A percentile compares a stretch with the other conserved stretches of the same genome.
phyloP scores from a whole-genome alignment of 2,329 filamentous ascomycete genomes.

The Plenodomus tracheiphilus region DNA sequence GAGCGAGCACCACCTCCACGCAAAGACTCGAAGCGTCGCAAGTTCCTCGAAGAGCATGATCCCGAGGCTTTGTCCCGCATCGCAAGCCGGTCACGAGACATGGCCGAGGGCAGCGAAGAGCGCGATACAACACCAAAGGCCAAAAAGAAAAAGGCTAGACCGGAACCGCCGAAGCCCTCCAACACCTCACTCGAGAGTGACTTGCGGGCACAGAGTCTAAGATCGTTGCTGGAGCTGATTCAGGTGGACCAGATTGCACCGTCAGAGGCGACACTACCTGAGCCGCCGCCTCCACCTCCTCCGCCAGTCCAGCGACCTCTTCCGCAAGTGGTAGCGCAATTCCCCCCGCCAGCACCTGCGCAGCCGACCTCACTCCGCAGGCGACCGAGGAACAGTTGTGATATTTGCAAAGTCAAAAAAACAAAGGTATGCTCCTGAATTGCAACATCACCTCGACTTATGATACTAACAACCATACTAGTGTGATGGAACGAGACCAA shows the following conservation, averaged over 20 bases:
- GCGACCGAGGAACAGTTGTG: slow-evolving; percentile 38
- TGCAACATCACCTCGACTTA: not conserved
- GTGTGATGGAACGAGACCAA: slow-evolving; percentile 42
- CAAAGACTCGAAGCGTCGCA: slow-evolving; percentile 45
- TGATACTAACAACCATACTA: slow-evolving; percentile 18
- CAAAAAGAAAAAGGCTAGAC: slow-evolving; percentile 33
- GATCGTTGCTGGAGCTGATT: slow-evolving; percentile 43
- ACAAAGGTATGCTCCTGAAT: slow-evolving; percentile 35
- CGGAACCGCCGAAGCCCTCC: slow-evolving; percentile 29
- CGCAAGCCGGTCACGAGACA: slow-evolving; percentile 26
- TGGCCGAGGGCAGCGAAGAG: slow-evolving; percentile 22
- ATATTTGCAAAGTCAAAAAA: slow-evolving; percentile 43
- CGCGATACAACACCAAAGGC: slow-evolving; percentile 14
- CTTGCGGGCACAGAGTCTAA: slow-evolving; percentile 41
- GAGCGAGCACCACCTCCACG: slow-evolving; percentile 48
- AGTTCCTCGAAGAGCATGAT: slow-evolving; percentile 40
- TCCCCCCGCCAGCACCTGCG: slow-evolving; percentile 7
- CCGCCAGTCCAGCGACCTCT: slow-evolving; percentile 4
- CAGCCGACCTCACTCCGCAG: slow-evolving; percentile 16
- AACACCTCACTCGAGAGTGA: slow-evolving; percentile 45
- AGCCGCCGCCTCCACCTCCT: slow-evolving; percentile 16
- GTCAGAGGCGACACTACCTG: slow-evolving; percentile 12
- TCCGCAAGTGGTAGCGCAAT: not conserved
- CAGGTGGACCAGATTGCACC: slow-evolving; percentile 25
- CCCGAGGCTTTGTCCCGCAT: slow-evolving; percentile 37